Evolutionary conservation across 805 yeast genomes (phyloP), one percentile per base, ranked within the genome.

Genomic region (Kodamaea laetipori): DNA sequence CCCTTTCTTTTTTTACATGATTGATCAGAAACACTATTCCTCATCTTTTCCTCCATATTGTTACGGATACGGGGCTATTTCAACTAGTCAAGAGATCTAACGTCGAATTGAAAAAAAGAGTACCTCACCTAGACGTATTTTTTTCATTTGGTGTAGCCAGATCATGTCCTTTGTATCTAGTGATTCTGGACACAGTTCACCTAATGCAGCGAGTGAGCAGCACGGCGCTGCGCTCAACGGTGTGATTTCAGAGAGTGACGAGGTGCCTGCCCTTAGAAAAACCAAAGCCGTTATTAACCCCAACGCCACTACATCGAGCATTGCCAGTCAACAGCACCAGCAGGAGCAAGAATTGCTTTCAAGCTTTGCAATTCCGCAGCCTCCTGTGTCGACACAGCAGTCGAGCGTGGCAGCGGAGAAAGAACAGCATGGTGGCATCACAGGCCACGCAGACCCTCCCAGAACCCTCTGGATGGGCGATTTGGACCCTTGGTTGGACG

Each of bases 391-490:
- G 3, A 66, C 73, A 3, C 66, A 64, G 46, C 69, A 66, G 47
- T 64, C 65, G 39, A 60, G 60, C 27, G 55, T 50, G 9, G 68
- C 69, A 25, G 63, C 63, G 24, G 64, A 55, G 23, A 38, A 35
- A 27, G 53, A 48, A 11, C 39, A 44, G 15, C 36, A 39, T 13
- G 44, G 44, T 6, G 42, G 33, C 7, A 15, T 31, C 7, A 6
- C 28, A 8, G 44, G 49, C 3, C 52, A 53, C 12, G 42, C 51
- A 2, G 63, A 58, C n/a, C 72, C 77, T 11, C 89, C 95, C 18
- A 73, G 84, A 47, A 86, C 95, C 1, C 66, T 86, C 24, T 86
- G 95, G 95, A 86, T 86, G 95, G 95, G 95, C 8, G 94, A 86
- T 61, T 67, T 86, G 51, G 92, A 86, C 57, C 88, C 92, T 1